These are phyloP conservation scores for Taphrina betulina DNA, from an alignment of 1,139 yeast species.

Conservation along the genomic window DNA sequence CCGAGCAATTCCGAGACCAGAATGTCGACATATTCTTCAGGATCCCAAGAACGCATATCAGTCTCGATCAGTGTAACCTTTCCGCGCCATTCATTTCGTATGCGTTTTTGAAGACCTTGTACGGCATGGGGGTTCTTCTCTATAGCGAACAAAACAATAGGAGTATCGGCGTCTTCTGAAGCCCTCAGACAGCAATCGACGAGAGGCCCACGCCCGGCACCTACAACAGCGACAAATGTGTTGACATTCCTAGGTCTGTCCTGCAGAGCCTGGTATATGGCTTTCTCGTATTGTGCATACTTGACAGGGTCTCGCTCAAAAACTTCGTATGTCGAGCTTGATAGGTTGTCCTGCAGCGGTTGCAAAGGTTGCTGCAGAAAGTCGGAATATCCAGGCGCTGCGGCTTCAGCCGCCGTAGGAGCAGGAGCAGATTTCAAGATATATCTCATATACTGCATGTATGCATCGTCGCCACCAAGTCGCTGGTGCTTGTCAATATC, in stretches of 20 bases:
- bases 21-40: slow-evolving; percentile 50
- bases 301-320: slow-evolving; percentile 71
- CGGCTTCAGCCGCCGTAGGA: slow-evolving; percentile 44
- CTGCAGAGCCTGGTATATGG: slow-evolving; percentile 60
- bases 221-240: slow-evolving; percentile 58
- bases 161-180: slow-evolving; percentile 44
- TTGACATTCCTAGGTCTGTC: slow-evolving; percentile 41
- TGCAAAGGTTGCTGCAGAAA: slow-evolving; percentile 62
- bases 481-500: slow-evolving; percentile 40
- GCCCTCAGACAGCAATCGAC: slow-evolving; percentile 56
- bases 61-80: slow-evolving; percentile 53
- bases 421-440: slow-evolving; percentile 46
- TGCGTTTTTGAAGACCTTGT: slow-evolving; percentile 47
- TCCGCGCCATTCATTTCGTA: slow-evolving; percentile 50
- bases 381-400: slow-evolving; percentile 47
- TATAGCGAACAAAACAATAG: slow-evolving; percentile 54
- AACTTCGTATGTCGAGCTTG: slow-evolving; percentile 58
- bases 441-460: slow-evolving; percentile 56
- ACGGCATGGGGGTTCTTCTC: slow-evolving; percentile 73
- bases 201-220: slow-evolving; percentile 86
- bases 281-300: slow-evolving; percentile 64
- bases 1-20: slow-evolving; percentile 81
- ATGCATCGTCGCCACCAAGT: slow-evolving; percentile 51
- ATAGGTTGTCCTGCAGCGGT: slow-evolving; percentile 62
- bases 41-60: slow-evolving; percentile 59